A percentile compares a stretch with the other conserved stretches of the same genome.
Conservation (phyloP, 805 yeast species). For the Pichia occidentalis region DNA sequence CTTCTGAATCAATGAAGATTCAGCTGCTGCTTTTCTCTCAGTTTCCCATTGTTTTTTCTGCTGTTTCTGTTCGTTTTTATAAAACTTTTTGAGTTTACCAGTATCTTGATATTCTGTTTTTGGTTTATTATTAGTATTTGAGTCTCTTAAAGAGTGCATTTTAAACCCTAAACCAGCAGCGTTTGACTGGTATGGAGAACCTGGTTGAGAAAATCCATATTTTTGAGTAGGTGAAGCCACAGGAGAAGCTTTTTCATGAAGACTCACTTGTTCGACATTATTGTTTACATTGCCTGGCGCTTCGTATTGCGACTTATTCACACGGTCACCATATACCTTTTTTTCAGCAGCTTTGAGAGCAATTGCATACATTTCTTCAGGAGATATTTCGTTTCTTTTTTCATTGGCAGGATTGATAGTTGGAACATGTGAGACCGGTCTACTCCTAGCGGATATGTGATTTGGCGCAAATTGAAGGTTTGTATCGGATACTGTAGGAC, state of each 20-base stretch:
- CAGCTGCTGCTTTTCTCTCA: conserved; percentile 21
- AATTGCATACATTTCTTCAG: conserved; percentile 47
- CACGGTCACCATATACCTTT: conserved; percentile 44
- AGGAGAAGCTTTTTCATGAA: neutral
- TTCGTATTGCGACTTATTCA: conserved; percentile 1
- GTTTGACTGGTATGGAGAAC: conserved; percentile 21
- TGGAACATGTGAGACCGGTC: no score
- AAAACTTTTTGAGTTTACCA: conserved; percentile 16
- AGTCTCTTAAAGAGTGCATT: conserved; percentile 26
- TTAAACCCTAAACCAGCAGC: conserved; percentile 27
- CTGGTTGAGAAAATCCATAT: conserved; percentile 5
- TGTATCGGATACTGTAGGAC: conserved; percentile 1
- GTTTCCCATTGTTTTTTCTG: conserved; percentile 21
- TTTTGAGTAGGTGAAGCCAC: neutral
- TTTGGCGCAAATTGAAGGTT: conserved; percentile 1
- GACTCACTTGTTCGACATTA: conserved; percentile 24
- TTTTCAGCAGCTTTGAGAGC: conserved; percentile 52
- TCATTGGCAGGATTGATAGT: no score
- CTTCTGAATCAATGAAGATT: neutral
- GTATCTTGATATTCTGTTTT: conserved; percentile 5
- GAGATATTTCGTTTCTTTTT: conserved; percentile 23
- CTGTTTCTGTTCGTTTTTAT: conserved; percentile 21
- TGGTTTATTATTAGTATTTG: conserved; percentile 12
- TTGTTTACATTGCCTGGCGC: conserved; percentile 5
- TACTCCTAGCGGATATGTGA: no score